Conservation (phyloP, 2,329 filamentous ascomycete species). For the Tolypocladium tundrense region DNA sequence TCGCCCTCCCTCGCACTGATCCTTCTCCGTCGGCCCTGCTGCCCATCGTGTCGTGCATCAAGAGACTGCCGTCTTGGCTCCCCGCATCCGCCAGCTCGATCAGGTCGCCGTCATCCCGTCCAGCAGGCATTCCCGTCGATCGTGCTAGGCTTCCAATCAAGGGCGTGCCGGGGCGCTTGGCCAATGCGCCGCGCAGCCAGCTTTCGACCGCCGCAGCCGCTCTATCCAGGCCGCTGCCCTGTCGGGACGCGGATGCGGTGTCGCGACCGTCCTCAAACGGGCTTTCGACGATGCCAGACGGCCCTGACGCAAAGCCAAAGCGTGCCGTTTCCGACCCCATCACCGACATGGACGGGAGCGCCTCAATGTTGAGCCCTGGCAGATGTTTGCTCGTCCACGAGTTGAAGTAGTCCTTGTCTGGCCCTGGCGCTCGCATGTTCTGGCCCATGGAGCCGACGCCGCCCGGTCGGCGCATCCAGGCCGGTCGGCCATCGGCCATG, state of each 20-base stretch:
- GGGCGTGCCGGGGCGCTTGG: slow-evolving; percentile 47
- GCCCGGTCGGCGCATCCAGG: slow-evolving; percentile 71
- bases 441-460: slow-evolving; percentile 75
- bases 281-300: slow-evolving; percentile 38
- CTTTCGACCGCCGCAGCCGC: slow-evolving; percentile 81
- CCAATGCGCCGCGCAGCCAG: slow-evolving; percentile 78
- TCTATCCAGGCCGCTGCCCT: slow-evolving; percentile 58
- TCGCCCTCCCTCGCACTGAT: slow-evolving; percentile 25
- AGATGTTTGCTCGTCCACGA: slow-evolving; percentile 75
- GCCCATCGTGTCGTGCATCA: slow-evolving; percentile 14
- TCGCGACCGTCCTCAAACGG: slow-evolving; percentile 38
- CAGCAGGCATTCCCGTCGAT: slow-evolving; percentile 10
- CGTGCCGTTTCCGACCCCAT: slow-evolving; percentile 50
- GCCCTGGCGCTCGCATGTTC: slow-evolving; percentile 64
- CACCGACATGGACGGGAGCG: slow-evolving; percentile 55
- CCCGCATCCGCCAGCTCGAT: slow-evolving; percentile 61
- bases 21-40: slow-evolving; percentile 28
- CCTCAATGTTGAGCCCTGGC: slow-evolving; percentile 64
- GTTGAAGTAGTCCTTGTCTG: slow-evolving; percentile 75
- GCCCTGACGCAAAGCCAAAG: slow-evolving; percentile 38
- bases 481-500: slow-evolving; percentile 30
- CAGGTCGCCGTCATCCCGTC: slow-evolving; percentile 44
- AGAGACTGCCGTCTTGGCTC: slow-evolving; percentile 39
- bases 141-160: slow-evolving; percentile 28
- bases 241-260: slow-evolving; percentile 27